Conservation (phyloP, 2,329 filamentous ascomycete species). For the Clarireedia monteithiana region DNA sequence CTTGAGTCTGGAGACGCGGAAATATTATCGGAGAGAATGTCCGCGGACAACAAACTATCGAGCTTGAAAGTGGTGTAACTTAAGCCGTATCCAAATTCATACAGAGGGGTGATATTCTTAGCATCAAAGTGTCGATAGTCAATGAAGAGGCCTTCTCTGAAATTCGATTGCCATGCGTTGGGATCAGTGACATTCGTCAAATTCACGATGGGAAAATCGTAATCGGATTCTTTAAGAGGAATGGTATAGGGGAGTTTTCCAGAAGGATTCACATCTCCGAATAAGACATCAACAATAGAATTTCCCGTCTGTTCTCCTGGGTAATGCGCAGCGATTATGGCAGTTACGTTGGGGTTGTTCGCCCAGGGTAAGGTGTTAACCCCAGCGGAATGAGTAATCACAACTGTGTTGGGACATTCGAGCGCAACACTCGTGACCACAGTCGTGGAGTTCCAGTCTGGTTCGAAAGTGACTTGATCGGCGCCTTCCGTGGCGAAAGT, state of each 20-base stretch:
- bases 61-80: conserved; percentile 67
- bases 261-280: conserved; percentile 66
- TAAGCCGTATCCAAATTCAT: conserved; percentile 72
- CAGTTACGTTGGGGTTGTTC: conserved; percentile 68
- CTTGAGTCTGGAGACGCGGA: conserved; percentile 12
- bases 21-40: background rate
- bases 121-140: conserved; percentile 70
- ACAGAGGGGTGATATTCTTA: conserved; percentile 51
- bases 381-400: conserved; percentile 58
- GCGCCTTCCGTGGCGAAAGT: conserved; percentile 65
- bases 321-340: conserved; percentile 70
- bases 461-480: conserved; percentile 50
- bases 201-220: conserved; percentile 43
- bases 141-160: conserved; percentile 69
- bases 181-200: conserved; percentile 12
- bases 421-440: conserved; percentile 41
- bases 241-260: conserved; percentile 59
- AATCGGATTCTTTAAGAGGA: conserved; percentile 45
- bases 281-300: conserved; percentile 68
- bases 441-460: conserved; percentile 10
- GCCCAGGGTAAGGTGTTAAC: conserved; percentile 58
- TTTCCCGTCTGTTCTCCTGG: conserved; percentile 78
- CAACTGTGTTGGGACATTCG: conserved; percentile 48
- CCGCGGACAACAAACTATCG: conserved; percentile 31
- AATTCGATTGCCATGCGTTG: conserved; percentile 48